Evolutionary conservation across 1,284 basidiomycete species (phyloP).

Genomic region (Cryptococcus sp.): DNA sequence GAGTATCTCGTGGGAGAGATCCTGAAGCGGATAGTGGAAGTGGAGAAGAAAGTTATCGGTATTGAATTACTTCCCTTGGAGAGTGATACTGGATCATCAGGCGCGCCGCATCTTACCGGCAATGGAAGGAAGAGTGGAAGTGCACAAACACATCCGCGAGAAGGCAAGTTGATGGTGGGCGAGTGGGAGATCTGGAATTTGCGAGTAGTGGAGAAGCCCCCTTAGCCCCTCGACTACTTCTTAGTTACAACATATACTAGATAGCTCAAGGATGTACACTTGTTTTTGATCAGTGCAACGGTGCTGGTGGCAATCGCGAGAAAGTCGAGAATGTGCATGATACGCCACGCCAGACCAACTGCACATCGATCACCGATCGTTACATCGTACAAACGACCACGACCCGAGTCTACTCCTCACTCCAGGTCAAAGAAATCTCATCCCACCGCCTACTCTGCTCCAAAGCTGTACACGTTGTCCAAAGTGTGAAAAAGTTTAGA

Average conservation of each 20-base stretch:
- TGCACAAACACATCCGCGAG: not conserved
- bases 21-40: slow-evolving; percentile 5
- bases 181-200: slow-evolving; percentile 33
- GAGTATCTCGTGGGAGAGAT: slow-evolving; percentile 27
- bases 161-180: slow-evolving; percentile 29
- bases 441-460: not conserved
- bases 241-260: no score
- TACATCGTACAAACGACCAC: no score
- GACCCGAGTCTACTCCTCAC: slow-evolving; percentile 3
- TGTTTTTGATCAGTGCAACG: no score
- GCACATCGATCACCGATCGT: not conserved
- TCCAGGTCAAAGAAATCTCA: no score
- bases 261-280: no score
- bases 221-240: no score
- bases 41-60: slow-evolving; percentile 6
- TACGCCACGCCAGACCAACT: not conserved
- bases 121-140: slow-evolving; percentile 3
- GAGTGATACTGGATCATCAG: not conserved
- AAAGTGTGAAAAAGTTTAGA: slow-evolving; percentile 55
- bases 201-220: slow-evolving; percentile 17
- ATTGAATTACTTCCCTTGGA: slow-evolving; percentile 11
- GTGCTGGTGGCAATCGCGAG: no score
- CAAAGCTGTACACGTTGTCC: not conserved
- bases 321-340: no score
- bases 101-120: not conserved